Conservation (phyloP, 345 rosid genomes). For the Heritiera littoralis region DNA sequence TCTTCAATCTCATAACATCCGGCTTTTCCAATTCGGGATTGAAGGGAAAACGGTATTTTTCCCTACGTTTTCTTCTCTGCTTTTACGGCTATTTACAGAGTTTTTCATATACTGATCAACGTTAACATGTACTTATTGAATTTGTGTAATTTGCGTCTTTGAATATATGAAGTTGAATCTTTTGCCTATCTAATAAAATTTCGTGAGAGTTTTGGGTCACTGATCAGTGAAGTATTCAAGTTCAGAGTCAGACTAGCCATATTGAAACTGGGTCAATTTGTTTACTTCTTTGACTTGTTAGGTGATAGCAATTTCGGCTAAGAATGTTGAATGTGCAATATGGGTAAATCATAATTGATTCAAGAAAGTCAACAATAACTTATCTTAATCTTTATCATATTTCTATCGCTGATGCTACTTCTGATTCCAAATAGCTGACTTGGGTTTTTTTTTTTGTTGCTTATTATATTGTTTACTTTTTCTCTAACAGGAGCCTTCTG, state of each 20-base stretch:
- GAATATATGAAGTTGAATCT: not conserved
- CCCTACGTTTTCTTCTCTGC: not conserved
- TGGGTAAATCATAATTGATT: not conserved
- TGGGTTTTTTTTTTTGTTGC: conserved; percentile 21
- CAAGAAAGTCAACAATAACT: not conserved
- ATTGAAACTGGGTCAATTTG: not conserved
- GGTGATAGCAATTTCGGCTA: not conserved
- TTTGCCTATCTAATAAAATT: not conserved
- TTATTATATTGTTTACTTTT: conserved; percentile 8
- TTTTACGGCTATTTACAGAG: not conserved
- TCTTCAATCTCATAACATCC: conserved; percentile 53
- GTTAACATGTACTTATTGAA: not conserved
- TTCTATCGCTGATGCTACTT: not conserved
- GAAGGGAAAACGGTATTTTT: conserved; percentile 71
- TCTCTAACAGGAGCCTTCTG: conserved; percentile 58
- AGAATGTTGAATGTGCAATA: not conserved
- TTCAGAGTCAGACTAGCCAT: not conserved
- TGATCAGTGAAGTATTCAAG: not conserved
- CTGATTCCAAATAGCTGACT: not conserved
- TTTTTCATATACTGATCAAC: not conserved
- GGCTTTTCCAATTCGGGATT: conserved; percentile 78
- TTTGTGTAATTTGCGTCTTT: not conserved
- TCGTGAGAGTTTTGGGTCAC: not conserved
- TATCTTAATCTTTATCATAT: not conserved
- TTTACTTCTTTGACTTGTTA: not conserved